phyloP scores from a whole-genome alignment of 1,284 basidiomycete genomes.

The Sphagnurus paluster region DNA sequence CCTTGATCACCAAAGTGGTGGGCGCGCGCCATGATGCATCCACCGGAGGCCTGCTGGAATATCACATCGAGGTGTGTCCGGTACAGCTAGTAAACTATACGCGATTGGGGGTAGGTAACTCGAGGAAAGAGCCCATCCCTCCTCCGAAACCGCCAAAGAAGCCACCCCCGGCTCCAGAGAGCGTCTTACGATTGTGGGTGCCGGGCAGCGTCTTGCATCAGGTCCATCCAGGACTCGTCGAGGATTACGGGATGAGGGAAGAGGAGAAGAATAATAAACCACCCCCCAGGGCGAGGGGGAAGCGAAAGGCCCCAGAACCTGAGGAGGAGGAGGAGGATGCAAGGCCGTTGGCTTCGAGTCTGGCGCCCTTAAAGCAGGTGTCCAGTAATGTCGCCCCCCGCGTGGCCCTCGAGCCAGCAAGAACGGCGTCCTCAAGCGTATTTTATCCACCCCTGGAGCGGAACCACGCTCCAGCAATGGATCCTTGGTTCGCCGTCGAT shows the following conservation, averaged over 20 bases:
- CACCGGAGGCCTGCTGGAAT: slow-evolving; percentile 44
- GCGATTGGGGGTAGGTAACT: slow-evolving; percentile 37
- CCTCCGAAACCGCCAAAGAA: slow-evolving; percentile 18
- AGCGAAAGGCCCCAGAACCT: slow-evolving; percentile 12
- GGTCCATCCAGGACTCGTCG: slow-evolving; percentile 43
- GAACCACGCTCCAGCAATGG: neutral
- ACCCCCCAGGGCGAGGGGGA: slow-evolving; percentile 16
- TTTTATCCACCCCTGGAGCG: neutral
- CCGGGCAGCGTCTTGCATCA: slow-evolving; percentile 45
- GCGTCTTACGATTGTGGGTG: slow-evolving; percentile 37
- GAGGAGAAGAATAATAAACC: slow-evolving; percentile 17
- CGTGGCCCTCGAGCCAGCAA: neutral
- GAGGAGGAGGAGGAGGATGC: slow-evolving; percentile 4
- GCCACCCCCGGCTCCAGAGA: slow-evolving; percentile 30
- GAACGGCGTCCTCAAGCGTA: neutral
- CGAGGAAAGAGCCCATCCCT: slow-evolving; percentile 26
- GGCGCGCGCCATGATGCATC: slow-evolving; percentile 35
- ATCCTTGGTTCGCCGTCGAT: slow-evolving; percentile 8
- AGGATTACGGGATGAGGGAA: slow-evolving; percentile 21
- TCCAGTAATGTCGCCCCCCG: too few species aligned
- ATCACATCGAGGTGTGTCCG: slow-evolving; percentile 42
- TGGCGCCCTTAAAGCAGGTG: too few species aligned
- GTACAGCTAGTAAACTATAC: slow-evolving; percentile 39
- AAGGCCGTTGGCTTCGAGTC: too few species aligned
- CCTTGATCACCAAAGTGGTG: slow-evolving; percentile 35